Percentiles rank a stretch among this genome's conserved stretches.
phyloP scores from a whole-genome alignment of 352 stramenopile species.

The Phytophthora tubulina region DNA sequence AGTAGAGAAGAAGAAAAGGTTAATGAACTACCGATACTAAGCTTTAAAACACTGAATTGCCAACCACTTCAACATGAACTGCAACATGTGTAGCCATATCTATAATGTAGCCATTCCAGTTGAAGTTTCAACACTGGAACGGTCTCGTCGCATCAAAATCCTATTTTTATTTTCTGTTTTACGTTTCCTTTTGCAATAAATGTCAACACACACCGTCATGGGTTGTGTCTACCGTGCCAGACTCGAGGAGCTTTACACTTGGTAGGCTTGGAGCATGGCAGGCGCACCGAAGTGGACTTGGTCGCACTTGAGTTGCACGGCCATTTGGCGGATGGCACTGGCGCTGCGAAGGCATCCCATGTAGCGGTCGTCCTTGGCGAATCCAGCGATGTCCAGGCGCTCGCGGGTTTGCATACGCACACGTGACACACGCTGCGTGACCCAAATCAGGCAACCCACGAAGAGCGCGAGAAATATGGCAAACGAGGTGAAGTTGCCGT shows the following conservation, averaged over 20 bases:
- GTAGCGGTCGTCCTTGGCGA: slow-evolving; percentile 39
- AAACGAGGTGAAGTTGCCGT: slow-evolving; percentile 27
- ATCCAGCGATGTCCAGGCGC: slow-evolving; percentile 47
- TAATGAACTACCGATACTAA: slow-evolving; percentile 7
- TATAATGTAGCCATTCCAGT: too few relatives aligned
- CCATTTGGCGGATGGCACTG: slow-evolving; percentile 52
- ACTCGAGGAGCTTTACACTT: slow-evolving; percentile 33
- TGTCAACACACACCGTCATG: not conserved
- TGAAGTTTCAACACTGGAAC: not conserved
- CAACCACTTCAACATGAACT: not conserved
- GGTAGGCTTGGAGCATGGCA: slow-evolving; percentile 49
- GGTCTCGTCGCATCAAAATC: slow-evolving; percentile 1
- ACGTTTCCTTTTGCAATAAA: slow-evolving; percentile 14
- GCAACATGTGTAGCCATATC: not conserved
- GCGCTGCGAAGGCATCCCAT: slow-evolving; percentile 33
- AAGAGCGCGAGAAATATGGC: slow-evolving; percentile 31
- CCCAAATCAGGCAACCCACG: slow-evolving; percentile 23
- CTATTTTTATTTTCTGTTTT: slow-evolving; percentile 6
- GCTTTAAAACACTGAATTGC: not conserved
- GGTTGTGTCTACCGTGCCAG: slow-evolving; percentile 1
- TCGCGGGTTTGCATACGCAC: slow-evolving; percentile 44
- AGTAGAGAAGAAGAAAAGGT: slow-evolving; percentile 1
- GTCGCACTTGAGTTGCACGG: slow-evolving; percentile 53
- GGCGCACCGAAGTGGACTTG: slow-evolving; percentile 44
- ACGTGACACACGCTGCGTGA: slow-evolving; percentile 39